Conservation (phyloP, 768 basidiomycete genomes). For the Mycena vitilis region DNA sequence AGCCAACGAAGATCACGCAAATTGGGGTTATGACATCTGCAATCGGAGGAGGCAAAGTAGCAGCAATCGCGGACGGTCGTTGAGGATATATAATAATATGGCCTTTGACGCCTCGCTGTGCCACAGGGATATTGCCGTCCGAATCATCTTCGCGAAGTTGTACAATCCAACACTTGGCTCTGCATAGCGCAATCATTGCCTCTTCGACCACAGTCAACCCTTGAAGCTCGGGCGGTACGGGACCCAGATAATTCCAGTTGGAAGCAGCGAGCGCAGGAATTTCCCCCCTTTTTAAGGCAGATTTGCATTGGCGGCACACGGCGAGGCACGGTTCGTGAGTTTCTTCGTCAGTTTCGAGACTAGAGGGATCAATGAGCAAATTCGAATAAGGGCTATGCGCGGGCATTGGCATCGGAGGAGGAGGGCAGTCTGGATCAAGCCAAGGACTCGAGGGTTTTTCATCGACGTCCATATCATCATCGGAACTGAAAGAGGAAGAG, state of each 20-base stretch:
- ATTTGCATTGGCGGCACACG: not conserved
- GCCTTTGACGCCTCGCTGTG: slow-evolving; percentile 40
- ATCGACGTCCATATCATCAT: not conserved
- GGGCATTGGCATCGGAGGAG: not conserved
- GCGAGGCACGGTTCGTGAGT: not conserved
- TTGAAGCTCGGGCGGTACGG: slow-evolving; percentile 1
- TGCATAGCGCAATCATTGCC: slow-evolving; percentile 39
- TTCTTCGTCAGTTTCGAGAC: not conserved
- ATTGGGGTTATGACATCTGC: slow-evolving; percentile 38
- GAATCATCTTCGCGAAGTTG: slow-evolving; percentile 8
- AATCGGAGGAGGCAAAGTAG: slow-evolving; percentile 35
- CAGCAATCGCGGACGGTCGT: slow-evolving; percentile 28
- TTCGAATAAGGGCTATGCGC: not conserved
- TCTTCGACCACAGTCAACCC: slow-evolving; percentile 39
- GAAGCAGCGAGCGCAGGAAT: too few species aligned
- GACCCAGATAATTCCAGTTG: slow-evolving; percentile 14
- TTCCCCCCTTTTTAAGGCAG: too few species aligned
- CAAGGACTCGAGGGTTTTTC: not conserved
- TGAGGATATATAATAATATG: slow-evolving; percentile 43
- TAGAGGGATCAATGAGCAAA: not conserved
- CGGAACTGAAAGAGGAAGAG: not conserved
- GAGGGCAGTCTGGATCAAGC: not conserved
- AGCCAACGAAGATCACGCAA: slow-evolving; percentile 42
- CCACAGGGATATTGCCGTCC: not conserved
- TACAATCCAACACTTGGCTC: slow-evolving; percentile 31